phyloP scores from a whole-genome alignment of 73 alveolate species.

The Paramecium bursaria region DNA sequence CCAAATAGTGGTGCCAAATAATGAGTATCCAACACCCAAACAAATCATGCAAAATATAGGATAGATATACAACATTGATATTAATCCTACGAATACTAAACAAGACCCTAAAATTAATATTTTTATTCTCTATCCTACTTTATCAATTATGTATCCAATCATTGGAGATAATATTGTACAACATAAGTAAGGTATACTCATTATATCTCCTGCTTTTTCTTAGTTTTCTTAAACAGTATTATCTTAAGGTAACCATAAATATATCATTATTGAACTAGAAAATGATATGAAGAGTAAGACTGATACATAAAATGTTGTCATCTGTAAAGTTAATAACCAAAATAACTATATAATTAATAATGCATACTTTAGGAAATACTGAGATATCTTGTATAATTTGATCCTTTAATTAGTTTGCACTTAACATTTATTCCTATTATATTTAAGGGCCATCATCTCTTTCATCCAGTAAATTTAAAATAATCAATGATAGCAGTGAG shows the following conservation, averaged over 20 bases:
- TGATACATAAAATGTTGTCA: conserved; percentile 63
- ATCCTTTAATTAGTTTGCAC: too few relatives aligned
- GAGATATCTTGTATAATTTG: background rate
- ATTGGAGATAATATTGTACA: conserved; percentile 56
- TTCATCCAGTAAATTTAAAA: conserved; percentile 12
- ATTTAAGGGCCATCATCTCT: background rate
- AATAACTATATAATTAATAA: conserved; percentile 32
- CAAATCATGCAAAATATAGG: conserved; percentile 50
- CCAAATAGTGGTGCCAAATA: conserved; percentile 67
- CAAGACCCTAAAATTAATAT: conserved; percentile 26
- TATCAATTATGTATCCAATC: conserved; percentile 60
- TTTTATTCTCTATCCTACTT: conserved; percentile 61
- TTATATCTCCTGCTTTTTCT: conserved; percentile 70
- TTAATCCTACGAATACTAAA: conserved; percentile 23
- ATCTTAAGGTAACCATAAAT: conserved; percentile 64
- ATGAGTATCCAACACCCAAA: conserved; percentile 65
- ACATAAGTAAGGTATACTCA: conserved; percentile 67
- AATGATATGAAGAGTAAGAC: conserved; percentile 60
- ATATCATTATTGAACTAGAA: conserved; percentile 60
- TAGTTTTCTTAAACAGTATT: conserved; percentile 49
- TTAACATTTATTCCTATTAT: too few relatives aligned
- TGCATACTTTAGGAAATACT: conserved; percentile 22
- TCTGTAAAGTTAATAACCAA: conserved; percentile 60
- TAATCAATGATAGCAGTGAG: background rate
- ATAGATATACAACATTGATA: conserved; percentile 37